Evolutionary conservation across 495 filamentous ascomycete genomes (phyloP).

Genomic region (Extremus antarcticus): DNA sequence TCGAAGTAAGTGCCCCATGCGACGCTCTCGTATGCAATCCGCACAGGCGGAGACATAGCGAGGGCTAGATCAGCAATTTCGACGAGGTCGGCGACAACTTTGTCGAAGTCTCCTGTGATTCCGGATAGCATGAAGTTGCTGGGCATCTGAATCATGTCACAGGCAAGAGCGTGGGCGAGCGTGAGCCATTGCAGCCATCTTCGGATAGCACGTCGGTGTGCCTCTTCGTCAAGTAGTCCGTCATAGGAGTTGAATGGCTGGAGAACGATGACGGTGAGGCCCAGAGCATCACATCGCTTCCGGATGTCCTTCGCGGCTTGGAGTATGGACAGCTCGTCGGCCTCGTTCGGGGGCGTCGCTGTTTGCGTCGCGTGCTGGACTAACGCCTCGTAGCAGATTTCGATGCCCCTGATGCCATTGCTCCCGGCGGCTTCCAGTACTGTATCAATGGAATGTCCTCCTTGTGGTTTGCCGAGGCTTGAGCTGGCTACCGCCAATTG

Average conservation of each 20-base stretch:
- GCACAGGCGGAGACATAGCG: slow-evolving; percentile 48
- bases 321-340: not conserved
- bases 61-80: slow-evolving; percentile 59
- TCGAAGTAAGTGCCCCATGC: slow-evolving; percentile 64
- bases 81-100: slow-evolving; percentile 56
- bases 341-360: not conserved
- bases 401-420: not conserved
- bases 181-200: no score
- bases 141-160: no score
- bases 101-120: slow-evolving; percentile 43
- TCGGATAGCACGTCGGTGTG: no score
- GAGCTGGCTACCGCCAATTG: not conserved
- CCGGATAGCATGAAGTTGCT: no score
- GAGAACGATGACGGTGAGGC: no score
- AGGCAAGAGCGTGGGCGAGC: no score
- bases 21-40: slow-evolving; percentile 67
- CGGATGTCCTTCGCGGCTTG: not conserved
- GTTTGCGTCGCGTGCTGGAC: not conserved
- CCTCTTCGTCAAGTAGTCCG: no score
- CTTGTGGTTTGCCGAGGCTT: not conserved
- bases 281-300: no score
- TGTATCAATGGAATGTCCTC: not conserved
- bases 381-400: not conserved
- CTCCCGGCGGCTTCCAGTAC: not conserved
- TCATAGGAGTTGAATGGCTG: no score